Evolutionary conservation across 345 rosid genomes (phyloP), one percentile per base, ranked within the genome.

Genomic region (Linum lewisii): DNA sequence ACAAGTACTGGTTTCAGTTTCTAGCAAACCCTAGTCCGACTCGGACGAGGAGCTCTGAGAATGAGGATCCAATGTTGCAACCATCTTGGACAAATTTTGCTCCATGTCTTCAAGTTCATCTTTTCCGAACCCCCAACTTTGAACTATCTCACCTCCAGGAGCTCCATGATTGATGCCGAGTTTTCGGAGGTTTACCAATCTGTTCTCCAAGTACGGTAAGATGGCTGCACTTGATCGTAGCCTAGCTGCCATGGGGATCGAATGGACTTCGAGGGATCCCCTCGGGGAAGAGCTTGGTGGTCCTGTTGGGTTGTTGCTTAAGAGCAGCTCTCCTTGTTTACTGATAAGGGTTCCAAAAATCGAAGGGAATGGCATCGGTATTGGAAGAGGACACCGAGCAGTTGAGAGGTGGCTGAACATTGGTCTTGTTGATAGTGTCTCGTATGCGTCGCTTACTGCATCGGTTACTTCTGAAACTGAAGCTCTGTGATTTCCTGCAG

Each of bases 311-410:
- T 63, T 74, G 73, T 83, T 70, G n/a, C n/a, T n/a, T n/a, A n/a
- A n/a, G 63, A 85, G 69, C 24, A 93, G 81, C 84, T 81, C 90
- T 21, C 97, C 97, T 7, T 52, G 81, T 67, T 71, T 77, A 51
- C 97, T 90, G 25, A 93, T 79, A 4, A 61, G 63, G 62, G 75
- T 81, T 7, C 89, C 70, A 23, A 93, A 93, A 61, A 89, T 93
- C 58, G 88, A 79, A 61, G 99, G 99, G 75, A 87, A 89, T 26
- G 97, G 94, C 80, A 89, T 65, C 1, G 99, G 99, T 72, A 93
- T 68, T 0, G 95, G 95, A 49, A 93, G 95, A 52, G 99, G 99
- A 65, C 81, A 75, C n/a, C 63, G 78, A 0, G 90, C 73, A n/a
- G 69, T 81, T 0, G 97, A 87, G 7, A 85, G 70, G 65, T 85